Base-by-base conservation (phyloP, 2,329 filamentous ascomycete genomes). In the Colletotrichum sp. region DNA sequence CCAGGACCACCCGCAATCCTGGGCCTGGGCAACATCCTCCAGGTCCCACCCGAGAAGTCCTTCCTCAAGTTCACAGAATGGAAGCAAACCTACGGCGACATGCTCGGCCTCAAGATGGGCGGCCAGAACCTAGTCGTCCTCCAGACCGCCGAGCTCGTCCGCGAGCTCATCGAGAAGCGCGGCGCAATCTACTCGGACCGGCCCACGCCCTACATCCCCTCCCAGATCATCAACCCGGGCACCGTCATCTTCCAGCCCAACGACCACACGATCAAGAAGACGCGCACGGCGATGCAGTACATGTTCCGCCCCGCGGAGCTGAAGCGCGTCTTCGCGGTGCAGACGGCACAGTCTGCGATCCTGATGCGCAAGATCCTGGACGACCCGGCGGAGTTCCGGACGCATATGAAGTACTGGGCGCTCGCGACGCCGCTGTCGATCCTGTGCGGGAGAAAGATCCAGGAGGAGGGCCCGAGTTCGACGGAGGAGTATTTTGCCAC, bases 171-270 rank as follows among this genome's bases (percentile, higher is more conserved):
- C 24, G 85, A 86, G 30, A 84, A 83, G 72, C 82, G 83, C 58
- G 82, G 83, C 1, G 77, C 68, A 48, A 82, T 84, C 36, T 87
- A 87, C 75, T 85, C 84, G n/a, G 84, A 85, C 3, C 79, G 85
- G 5, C 82, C 84, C 3, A 77, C 80, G 71, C 79, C 80, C 64
- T 79, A 82, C 63, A 78, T 84, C 60, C 72, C 79, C 16, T 48
- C 79, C 10, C 72, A 79, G 6, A 71, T 82, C 38, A 68, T 82
- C 10, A 77, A 81, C 24, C 79, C 80, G 8, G 73, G 61, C 8
- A 43, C 24, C 48, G 9, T 72, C 15, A 18, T 77, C 5, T 75
- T 71, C 32, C 61, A 66, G 55, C 70, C 74, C 15, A 71, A 77
- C 28, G 75, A 75, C 28, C 66, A 36, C 21, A 52, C 15, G 4